Base-by-base conservation (phyloP, 352 stramenopile genomes). In the Aphanomyces cochlioides region DNA sequence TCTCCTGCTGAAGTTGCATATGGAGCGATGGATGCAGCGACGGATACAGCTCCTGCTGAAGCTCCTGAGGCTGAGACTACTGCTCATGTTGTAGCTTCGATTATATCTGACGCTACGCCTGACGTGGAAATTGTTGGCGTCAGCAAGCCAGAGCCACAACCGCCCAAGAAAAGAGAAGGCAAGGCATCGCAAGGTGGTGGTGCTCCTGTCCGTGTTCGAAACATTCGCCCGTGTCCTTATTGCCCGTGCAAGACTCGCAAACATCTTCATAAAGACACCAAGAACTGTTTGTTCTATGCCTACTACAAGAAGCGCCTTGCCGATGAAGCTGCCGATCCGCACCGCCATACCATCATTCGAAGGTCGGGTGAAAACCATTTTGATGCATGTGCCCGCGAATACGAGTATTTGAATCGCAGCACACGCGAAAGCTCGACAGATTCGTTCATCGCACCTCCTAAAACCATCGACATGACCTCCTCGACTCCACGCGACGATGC, bases 371-470 rank as follows among this genome's bases (percentile, higher is more conserved):
- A 61, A 61, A 61, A 61, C 13, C 19, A 37, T 37, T 61, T 61
- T 39, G 54, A 61, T 12, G 54, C 54, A 40, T 61, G 54, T 61
- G 54, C 21, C 7, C 54, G 54, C 5, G 54, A 61, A 37, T 61
- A 41, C 54, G 43, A 28, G 28, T 28, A 28, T 28, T 28, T 28
- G 28, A 28, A 28, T 28, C 28, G 28, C 28, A 28, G 28, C 28
- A 28, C 28, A 28, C 28, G 28, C 28, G 28, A 28, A 28, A 28
- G 28, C 28, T 28, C 28, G 28, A 28, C 28, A 28, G 28, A 28
- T 28, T 28, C 28, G 28, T 28, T 28, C 28, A 28, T 28, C 28
- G 28, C 28, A 28, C 28, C 28, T 28, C 28, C 28, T 28, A 28
- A 28, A 28, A 28, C 28, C 28, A 28, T 28, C 28, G 28, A 28